These are phyloP conservation scores for Vitis cinerea DNA, from an alignment of 164 flowering plant species.

Conservation along the genomic window DNA sequence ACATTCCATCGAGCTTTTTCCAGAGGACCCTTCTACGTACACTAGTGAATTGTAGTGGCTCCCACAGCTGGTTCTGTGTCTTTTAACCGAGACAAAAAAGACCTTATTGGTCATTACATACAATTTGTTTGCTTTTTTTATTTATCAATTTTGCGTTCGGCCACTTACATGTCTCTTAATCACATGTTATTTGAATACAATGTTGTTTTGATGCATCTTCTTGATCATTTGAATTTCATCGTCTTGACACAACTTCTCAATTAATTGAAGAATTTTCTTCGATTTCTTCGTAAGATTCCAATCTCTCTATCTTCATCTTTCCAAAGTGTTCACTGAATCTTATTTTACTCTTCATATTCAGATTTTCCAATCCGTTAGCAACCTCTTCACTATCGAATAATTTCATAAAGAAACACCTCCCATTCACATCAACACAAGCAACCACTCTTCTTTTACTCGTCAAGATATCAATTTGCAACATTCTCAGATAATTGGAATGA, in stretches of 20 bases:
- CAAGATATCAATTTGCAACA: conserved; percentile 35
- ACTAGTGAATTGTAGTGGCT: conserved; percentile 34
- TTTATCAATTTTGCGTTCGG: conserved; percentile 26
- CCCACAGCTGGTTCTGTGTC: conserved; percentile 13
- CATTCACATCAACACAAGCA: conserved; percentile 53
- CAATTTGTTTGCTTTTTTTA: conserved; percentile 25
- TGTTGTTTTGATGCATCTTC: conserved; percentile 9
- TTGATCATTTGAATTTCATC: not conserved
- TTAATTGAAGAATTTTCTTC: conserved; percentile 19
- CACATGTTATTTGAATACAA: not conserved
- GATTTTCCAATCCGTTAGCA: not conserved
- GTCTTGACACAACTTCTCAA: conserved; percentile 5
- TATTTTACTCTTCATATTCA: conserved; percentile 28
- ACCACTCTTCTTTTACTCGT: conserved; percentile 29
- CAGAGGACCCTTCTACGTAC: conserved; percentile 21
- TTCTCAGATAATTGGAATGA: conserved; percentile 38
- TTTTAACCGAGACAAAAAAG: conserved; percentile 28
- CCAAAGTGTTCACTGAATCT: conserved; percentile 5
- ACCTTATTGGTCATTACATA: conserved; percentile 18
- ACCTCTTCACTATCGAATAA: conserved; percentile 18
- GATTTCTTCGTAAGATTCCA: conserved; percentile 6
- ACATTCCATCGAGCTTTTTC: conserved; percentile 33
- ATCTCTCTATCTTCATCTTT: conserved; percentile 20
- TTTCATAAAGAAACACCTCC: conserved; percentile 42
- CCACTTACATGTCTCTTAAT: conserved; percentile 27